Conservation (phyloP, 2,329 filamentous ascomycete species). For the Exutisphaerella laricina region DNA sequence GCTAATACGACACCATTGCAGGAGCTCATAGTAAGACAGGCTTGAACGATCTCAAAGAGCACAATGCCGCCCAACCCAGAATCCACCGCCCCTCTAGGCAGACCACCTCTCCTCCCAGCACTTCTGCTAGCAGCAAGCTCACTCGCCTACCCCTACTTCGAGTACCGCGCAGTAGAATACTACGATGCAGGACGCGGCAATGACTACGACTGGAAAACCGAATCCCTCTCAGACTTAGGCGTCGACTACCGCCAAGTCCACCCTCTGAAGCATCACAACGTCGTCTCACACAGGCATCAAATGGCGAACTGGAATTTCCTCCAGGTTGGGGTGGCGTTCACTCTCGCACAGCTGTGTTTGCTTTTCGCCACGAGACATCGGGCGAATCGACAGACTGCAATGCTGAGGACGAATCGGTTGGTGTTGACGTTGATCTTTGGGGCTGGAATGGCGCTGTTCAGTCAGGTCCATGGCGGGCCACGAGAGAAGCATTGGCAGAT, state of each 20-base stretch:
- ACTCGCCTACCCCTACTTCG: slow-evolving; percentile 11
- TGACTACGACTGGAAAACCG: slow-evolving; percentile 17
- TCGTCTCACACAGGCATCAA: slow-evolving; percentile 11
- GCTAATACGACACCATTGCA: background rate
- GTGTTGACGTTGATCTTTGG: slow-evolving; percentile 12
- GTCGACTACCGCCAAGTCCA: slow-evolving; percentile 23
- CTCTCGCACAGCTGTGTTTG: slow-evolving; percentile 11
- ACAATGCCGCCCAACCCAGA: background rate
- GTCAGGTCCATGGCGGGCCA: slow-evolving; percentile 17
- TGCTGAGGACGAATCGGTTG: slow-evolving; percentile 10
- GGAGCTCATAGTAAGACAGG: background rate
- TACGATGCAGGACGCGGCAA: slow-evolving; percentile 10
- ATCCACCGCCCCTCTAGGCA: background rate
- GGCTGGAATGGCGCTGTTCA: slow-evolving; percentile 17
- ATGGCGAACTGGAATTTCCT: slow-evolving; percentile 14
- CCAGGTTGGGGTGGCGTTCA: slow-evolving; percentile 15
- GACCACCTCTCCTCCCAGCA: slow-evolving; percentile 11
- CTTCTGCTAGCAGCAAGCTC: slow-evolving; percentile 9
- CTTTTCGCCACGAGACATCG: slow-evolving; percentile 7
- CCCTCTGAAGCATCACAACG: slow-evolving; percentile 20
- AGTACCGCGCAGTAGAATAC: slow-evolving; percentile 9
- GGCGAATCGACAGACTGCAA: slow-evolving; percentile 1
- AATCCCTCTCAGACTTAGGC: slow-evolving; percentile 18
- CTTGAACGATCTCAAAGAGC: background rate
- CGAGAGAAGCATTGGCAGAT: slow-evolving; percentile 19